Base-by-base conservation (phyloP, 1,284 basidiomycete species). In the Trametes sp. region DNA sequence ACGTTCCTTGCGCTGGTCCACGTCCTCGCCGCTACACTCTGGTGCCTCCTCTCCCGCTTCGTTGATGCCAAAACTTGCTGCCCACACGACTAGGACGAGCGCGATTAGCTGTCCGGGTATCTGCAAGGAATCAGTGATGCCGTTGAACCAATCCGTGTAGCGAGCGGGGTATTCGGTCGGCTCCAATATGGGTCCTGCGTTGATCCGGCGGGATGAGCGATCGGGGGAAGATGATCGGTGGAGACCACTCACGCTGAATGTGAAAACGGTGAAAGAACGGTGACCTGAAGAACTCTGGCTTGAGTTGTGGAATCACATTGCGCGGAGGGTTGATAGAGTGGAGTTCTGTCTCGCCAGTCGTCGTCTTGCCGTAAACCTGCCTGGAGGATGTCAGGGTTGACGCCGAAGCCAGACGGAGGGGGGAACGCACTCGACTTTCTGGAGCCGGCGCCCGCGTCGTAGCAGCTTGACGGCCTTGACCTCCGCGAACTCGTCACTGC, bases 381-480 rank as follows among this genome's bases (percentile, higher is more conserved):
- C 80, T 81, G 65, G 9, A 19, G 36, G 7, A 26, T 10, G 53
- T 60, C 63, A 57, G 59, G 61, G 26, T 33, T 46, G 45, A 60
- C 35, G 24, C 36, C 26, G 38, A 49, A 36, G 16, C 36, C 21
- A 23, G 54, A 28, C 48, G 10, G 41, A 9, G 45, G 46, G 31
- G 57, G 31, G 36, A 42, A 74, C 80, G 51, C 60, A 82, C 77
- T 86, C 84, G 62, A 94, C 93, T 78, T 95, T 91, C 67, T 94
- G 92, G 16, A 96, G 83, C 31, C 94, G 85, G 58, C 94, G 86
- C 26, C 94, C 94, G 45, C 93, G 87, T 56, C 94, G 81, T 19
- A 95, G 84, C 38, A 93, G 79, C 77, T 95, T 95, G 59, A 93
- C 92, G 3, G 92, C 90, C 73, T 95, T 95, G 54, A 94, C 86